Conservation (phyloP, 2,329 filamentous ascomycete genomes). For the Chaetomium sp. region DNA sequence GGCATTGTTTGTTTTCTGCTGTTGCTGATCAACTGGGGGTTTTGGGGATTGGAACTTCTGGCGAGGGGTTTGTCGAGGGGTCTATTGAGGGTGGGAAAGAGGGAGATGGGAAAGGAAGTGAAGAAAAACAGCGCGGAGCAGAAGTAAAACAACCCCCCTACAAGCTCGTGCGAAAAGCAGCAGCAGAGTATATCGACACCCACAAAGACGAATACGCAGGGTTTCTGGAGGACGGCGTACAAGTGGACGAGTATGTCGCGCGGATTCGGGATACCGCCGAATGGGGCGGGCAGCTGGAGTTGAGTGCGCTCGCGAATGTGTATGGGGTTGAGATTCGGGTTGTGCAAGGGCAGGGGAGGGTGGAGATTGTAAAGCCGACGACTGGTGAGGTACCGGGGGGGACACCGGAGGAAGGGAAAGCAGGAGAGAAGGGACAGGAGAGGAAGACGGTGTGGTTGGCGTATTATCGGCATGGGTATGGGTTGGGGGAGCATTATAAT, state of each 20-base stretch:
- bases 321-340: slow-evolving; percentile 79
- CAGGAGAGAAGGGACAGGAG: slow-evolving; percentile 36
- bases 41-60: slow-evolving; percentile 42
- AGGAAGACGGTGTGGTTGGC: slow-evolving; percentile 75
- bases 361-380: slow-evolving; percentile 58
- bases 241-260: slow-evolving; percentile 59
- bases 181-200: slow-evolving; percentile 68
- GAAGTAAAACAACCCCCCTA: slow-evolving; percentile 39
- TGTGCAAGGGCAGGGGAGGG: slow-evolving; percentile 74
- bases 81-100: no score
- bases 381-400: slow-evolving; percentile 29
- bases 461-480: slow-evolving; percentile 91
- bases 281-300: slow-evolving; percentile 92
- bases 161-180: slow-evolving; percentile 59
- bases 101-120: no score
- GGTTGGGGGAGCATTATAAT: slow-evolving; percentile 95
- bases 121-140: no score
- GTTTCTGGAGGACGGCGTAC: slow-evolving; percentile 70
- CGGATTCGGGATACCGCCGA: slow-evolving; percentile 84
- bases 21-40: slow-evolving; percentile 74
- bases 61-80: no score
- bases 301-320: slow-evolving; percentile 73
- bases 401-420: slow-evolving; percentile 31
- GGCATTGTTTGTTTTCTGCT: slow-evolving; percentile 90
- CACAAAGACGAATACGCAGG: slow-evolving; percentile 77